Conservation (phyloP, 495 filamentous ascomycete genomes). For the Xylaria venustula region DNA sequence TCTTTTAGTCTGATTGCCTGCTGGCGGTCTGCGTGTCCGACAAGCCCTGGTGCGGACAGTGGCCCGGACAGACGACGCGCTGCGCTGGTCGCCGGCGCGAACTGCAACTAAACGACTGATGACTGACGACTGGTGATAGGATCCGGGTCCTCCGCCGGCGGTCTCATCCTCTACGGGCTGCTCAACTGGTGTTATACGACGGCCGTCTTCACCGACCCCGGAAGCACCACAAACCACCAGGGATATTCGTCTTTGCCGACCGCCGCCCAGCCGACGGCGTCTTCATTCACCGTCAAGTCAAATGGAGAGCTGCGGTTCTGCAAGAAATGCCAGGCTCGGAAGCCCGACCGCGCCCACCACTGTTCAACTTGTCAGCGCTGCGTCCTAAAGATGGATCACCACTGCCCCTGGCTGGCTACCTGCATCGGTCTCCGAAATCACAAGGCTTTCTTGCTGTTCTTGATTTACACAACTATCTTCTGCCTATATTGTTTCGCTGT, state of each 20-base stretch:
- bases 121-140: slow-evolving; percentile 30
- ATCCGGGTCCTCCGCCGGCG: slow-evolving; percentile 51
- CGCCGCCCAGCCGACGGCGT: slow-evolving; percentile 50
- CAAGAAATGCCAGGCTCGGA: slow-evolving; percentile 92
- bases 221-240: slow-evolving; percentile 54
- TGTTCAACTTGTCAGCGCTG: slow-evolving; percentile 90
- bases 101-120: not conserved
- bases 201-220: slow-evolving; percentile 90
- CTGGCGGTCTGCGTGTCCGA: too few relatives aligned
- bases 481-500: slow-evolving; percentile 77
- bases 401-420: slow-evolving; percentile 96
- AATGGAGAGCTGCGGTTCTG: slow-evolving; percentile 84
- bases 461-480: slow-evolving; percentile 87
- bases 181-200: slow-evolving; percentile 85
- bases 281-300: slow-evolving; percentile 85
- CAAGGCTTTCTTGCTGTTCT: slow-evolving; percentile 90
- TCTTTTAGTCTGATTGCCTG: not conserved
- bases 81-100: too few relatives aligned
- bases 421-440: slow-evolving; percentile 94
- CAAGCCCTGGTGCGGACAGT: too few relatives aligned
- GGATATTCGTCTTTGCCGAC: slow-evolving; percentile 55
- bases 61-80: too few relatives aligned
- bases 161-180: slow-evolving; percentile 69
- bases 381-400: slow-evolving; percentile 98
- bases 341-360: slow-evolving; percentile 95